A percentile compares a stretch with the other conserved stretches of the same genome.
phyloP scores from a whole-genome alignment of 2,329 filamentous ascomycete genomes.

The Pseudohalonectria lignicola region DNA sequence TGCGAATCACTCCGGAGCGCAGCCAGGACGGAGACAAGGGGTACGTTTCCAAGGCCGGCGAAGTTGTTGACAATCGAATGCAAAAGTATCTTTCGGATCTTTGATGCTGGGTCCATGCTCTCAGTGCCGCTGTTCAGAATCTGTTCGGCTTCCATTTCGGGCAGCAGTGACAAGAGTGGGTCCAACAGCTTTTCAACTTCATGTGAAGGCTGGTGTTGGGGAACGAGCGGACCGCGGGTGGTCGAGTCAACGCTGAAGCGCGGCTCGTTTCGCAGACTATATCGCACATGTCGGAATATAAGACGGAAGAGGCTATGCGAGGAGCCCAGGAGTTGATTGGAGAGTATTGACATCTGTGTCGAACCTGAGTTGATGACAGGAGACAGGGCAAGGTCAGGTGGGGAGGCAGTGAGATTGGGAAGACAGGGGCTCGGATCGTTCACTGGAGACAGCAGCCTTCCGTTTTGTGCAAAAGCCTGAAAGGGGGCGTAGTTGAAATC shows the following conservation, averaged over 20 bases:
- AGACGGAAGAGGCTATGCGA: not conserved
- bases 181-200: not conserved
- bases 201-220: not conserved
- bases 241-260: no score
- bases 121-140: not conserved
- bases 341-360: no score
- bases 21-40: not conserved
- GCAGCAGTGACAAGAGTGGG: not conserved
- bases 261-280: not conserved
- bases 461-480: not conserved
- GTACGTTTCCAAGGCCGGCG: not conserved
- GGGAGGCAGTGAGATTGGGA: not conserved
- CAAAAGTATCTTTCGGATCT: not conserved
- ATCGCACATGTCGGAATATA: not conserved
- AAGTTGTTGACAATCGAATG: not conserved
- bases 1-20: not conserved
- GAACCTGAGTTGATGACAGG: not conserved
- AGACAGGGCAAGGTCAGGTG: not conserved
- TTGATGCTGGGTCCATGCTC: not conserved
- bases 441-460: not conserved
- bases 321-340: not conserved
- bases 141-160: not conserved
- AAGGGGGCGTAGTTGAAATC: not conserved
- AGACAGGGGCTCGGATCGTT: not conserved
- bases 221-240: no score